Evolutionary conservation across 108 stramenopile species (phyloP), one percentile per base, ranked within the genome.

Genomic region (Cyclotella kingstonii): DNA sequence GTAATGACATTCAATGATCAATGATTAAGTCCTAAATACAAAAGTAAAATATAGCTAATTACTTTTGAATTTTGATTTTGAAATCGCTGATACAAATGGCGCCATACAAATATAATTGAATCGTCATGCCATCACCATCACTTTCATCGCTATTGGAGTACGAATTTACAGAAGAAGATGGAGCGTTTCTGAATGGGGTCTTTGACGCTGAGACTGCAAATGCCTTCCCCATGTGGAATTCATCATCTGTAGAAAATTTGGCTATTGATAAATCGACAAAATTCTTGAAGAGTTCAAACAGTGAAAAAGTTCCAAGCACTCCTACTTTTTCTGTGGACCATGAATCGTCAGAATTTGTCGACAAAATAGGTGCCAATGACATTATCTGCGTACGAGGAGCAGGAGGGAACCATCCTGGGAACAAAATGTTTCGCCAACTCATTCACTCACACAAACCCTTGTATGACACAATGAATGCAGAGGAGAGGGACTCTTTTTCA

Each of bases 81-180:
- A 3, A 29, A 51, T 14, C 4, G 15, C 5, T 10, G 5, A 5
- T 9, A 3, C 12, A 51, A n/a, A 28, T 31, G 50, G 1, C 26
- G 4, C 2, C 15, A 18, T 22, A 2, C 28, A 51, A n/a, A n/a
- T 17, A 31, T 31, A 14, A 21, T 5, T 40, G n/a, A 2, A 54
- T 12, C 6, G 38, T 56, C 39, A 26, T 39, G 3, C 41, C 28
- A 26, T 39, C 55, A 12, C 5, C 33, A 23, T 31, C 23, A 14
- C 5, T 18, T 1, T 35, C 53, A 3, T 41, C 22, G 4, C 21
- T 26, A 14, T 4, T 27, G 21, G 2, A 15, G 2, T 8, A 9
- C 2, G 40, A 56, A 26, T 56, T 39, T 39, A 42, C 55, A 26
- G 55, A 56, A 26, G 31, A 56, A 41, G 55, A 56, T 42, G 40